phyloP scores from a whole-genome alignment of 495 filamentous ascomycete species.

The Podospora anserina region DNA sequence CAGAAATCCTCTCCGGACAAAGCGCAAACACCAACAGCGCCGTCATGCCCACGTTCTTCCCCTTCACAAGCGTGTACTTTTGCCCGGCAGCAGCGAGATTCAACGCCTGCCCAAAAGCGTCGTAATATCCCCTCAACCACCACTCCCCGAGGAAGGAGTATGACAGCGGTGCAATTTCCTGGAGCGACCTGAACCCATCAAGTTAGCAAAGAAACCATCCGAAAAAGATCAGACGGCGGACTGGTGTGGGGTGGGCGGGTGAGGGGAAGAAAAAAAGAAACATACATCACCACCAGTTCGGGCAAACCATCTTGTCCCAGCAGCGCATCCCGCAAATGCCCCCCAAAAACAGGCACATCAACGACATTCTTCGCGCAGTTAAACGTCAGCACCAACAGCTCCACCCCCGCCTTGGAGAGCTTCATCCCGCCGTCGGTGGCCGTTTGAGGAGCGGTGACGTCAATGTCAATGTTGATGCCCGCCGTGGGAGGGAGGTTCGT shows the following conservation, averaged over 20 bases:
- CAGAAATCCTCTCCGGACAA: slow-evolving; percentile 48
- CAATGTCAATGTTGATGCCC: not conserved
- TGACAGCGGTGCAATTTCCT: slow-evolving; percentile 84
- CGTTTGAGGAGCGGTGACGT: not conserved
- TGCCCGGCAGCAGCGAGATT: slow-evolving; percentile 49
- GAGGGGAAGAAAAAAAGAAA: not conserved
- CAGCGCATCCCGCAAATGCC: slow-evolving; percentile 63
- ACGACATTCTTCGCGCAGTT: slow-evolving; percentile 77
- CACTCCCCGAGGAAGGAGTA: slow-evolving; percentile 84
- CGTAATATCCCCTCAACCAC: slow-evolving; percentile 71
- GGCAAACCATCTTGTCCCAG: slow-evolving; percentile 58
- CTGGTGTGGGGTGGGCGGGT: not conserved
- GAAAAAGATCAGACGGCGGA: not conserved
- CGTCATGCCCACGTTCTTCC: slow-evolving; percentile 81
- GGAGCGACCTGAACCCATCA: slow-evolving; percentile 56
- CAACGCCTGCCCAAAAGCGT: slow-evolving; percentile 63
- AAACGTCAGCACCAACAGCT: slow-evolving; percentile 78
- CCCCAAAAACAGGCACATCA: slow-evolving; percentile 60
- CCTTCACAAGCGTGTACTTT: slow-evolving; percentile 46
- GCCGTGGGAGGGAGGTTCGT: not conserved
- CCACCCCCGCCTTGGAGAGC: slow-evolving; percentile 32
- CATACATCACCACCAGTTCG: slow-evolving; percentile 63
- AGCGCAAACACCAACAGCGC: slow-evolving; percentile 78
- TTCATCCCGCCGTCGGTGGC: slow-evolving; percentile 21
- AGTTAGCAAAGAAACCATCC: not conserved